Evolutionary conservation across 1,139 yeast species (phyloP), one percentile per base, ranked within the genome.

Genomic region (Nakaseomyces delphensis): DNA sequence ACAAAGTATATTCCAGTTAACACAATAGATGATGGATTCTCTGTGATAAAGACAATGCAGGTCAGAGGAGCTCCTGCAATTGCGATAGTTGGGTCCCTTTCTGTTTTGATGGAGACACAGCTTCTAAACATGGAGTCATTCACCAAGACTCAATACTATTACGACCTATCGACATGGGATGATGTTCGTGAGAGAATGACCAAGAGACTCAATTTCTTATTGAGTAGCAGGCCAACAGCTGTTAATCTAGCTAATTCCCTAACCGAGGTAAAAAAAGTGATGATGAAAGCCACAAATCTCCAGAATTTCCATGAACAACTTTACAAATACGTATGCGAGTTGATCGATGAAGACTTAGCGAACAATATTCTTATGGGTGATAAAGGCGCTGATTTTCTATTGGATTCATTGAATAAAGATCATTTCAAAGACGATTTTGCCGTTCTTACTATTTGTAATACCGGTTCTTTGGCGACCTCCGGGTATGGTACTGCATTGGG

Each of bases 31-130:
- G 93, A 82, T 65, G 97, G 95, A 3, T 86, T 67, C 62, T 70
- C 71, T 20, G 95, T 87, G 15, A 91, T 91, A 60, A 81, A 79
- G 59, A 71, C 71, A 47, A 91, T 91, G 98, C 87, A 84, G 57
- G 97, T 93, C 4, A 74, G 98, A 60, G 98, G 98, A 18, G 98
- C 98, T 0, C 98, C 98, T 0, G 97, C 97, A 2, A 91, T 91
- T 57, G 97, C 97, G 45, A 84, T 91, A 45, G 96, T 91, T 3
- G 97, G 96, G 9, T 79, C 89, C 1, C 72, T 87, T 47, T 75
- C 96, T 1, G 73, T 89, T n/a, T 80, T 85, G 1, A 79, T 83
- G 13, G 96, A 89, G 50, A 46, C 52, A 1, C 64, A 60, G 44
- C 64, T 79, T 8, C 37, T 69, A 18, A 38, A 45, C 20, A 55